phyloP scores from a whole-genome alignment of 805 yeast genomes.

The Candida palmyrensis region DNA sequence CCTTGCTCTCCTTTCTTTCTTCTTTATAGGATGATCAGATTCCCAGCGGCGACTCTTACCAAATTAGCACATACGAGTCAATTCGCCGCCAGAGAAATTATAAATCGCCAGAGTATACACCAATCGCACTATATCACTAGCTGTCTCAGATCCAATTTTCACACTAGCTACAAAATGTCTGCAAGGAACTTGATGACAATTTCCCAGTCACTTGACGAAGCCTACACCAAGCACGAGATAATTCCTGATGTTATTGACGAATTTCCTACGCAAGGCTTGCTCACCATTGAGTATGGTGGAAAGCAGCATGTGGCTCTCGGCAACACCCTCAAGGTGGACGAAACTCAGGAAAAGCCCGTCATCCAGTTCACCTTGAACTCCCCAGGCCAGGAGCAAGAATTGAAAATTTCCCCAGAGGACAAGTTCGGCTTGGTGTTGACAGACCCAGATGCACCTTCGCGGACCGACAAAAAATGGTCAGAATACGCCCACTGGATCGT shows the following conservation, averaged over 20 bases:
- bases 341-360: slow-evolving; percentile 63
- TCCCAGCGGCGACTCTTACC: no score
- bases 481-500: slow-evolving; percentile 77
- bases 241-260: slow-evolving; percentile 50
- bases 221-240: slow-evolving; percentile 43
- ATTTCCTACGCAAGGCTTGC: slow-evolving; percentile 47
- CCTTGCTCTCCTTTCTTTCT: no score
- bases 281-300: slow-evolving; percentile 53
- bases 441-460: slow-evolving; percentile 92
- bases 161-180: slow-evolving; percentile 3
- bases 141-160: no score
- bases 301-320: slow-evolving; percentile 76
- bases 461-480: slow-evolving; percentile 79
- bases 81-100: no score
- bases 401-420: slow-evolving; percentile 41
- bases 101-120: no score
- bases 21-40: no score
- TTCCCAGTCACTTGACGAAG: slow-evolving; percentile 50
- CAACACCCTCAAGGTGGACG: slow-evolving; percentile 57
- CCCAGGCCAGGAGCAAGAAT: slow-evolving; percentile 36
- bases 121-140: no score
- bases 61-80: no score
- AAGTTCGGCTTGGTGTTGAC: slow-evolving; percentile 74
- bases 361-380: slow-evolving; percentile 61
- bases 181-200: slow-evolving; percentile 46